Evolutionary conservation across 2,329 filamentous ascomycete genomes (phyloP).

Genomic region (Phyllachora maydis): DNA sequence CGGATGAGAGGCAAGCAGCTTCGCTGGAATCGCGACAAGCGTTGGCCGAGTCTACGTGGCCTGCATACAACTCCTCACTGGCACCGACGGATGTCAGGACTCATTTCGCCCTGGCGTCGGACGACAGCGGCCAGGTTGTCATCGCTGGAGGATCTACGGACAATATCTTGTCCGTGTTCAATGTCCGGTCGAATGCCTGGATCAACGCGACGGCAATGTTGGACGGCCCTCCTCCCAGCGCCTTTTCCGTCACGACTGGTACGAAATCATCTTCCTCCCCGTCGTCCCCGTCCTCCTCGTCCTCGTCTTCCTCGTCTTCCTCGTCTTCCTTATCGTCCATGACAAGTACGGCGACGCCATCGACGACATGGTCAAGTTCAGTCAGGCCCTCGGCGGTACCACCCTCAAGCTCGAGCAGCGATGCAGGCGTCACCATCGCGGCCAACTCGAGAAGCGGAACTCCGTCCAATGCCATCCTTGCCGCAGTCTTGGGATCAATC

Average conservation of each 20-base stretch:
- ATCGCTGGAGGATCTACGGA: conserved; percentile 55
- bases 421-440: no score
- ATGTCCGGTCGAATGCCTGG: conserved; percentile 60
- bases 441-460: no score
- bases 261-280: conserved; percentile 16
- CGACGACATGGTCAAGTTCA: conserved; percentile 10
- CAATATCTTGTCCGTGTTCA: conserved; percentile 55
- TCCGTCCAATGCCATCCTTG: conserved; percentile 49
- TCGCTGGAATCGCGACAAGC: no score
- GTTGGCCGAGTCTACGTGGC: conserved; percentile 45
- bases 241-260: no score
- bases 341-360: conserved; percentile 7
- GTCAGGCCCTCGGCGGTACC: conserved; percentile 8
- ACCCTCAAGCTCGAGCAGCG: no score
- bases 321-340: no score
- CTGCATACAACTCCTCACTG: conserved; percentile 54
- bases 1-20: conserved; percentile 11
- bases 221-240: no score
- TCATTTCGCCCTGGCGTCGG: conserved; percentile 54
- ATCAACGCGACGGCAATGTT: conserved; percentile 48
- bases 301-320: no score
- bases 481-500: conserved; percentile 65
- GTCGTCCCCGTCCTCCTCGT: conserved; percentile 10
- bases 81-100: conserved; percentile 44
- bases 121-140: conserved; percentile 44